A percentile compares a stretch with the other conserved stretches of the same genome.
Evolutionary conservation across 345 rosid species (phyloP).

Genomic region (Cardamine resedifolia): DNA sequence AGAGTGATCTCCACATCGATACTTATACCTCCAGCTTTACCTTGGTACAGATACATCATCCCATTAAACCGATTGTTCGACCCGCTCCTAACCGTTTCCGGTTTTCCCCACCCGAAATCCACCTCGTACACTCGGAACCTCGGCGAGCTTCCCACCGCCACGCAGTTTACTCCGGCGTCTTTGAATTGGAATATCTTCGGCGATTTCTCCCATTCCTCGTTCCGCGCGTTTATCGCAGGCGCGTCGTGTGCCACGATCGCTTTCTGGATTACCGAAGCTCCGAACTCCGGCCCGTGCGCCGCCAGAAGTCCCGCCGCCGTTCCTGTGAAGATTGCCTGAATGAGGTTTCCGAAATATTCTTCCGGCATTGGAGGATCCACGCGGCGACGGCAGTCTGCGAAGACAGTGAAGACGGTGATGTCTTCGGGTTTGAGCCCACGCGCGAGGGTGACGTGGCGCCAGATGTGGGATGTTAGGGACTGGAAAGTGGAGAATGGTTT

Average conservation of each 20-base stretch:
- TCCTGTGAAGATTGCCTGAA: slow-evolving; percentile 87
- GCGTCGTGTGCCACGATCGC: slow-evolving; percentile 71
- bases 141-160: slow-evolving; percentile 94
- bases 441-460: slow-evolving; percentile 88
- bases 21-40: slow-evolving; percentile 77
- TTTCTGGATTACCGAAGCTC: slow-evolving; percentile 68
- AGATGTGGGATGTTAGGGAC: slow-evolving; percentile 69
- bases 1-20: slow-evolving; percentile 87
- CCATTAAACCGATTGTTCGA: slow-evolving; percentile 89
- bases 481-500: slow-evolving; percentile 92
- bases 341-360: slow-evolving; percentile 79
- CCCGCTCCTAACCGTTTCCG: slow-evolving; percentile 86
- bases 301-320: slow-evolving; percentile 68
- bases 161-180: slow-evolving; percentile 88
- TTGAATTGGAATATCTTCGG: slow-evolving; percentile 81
- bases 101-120: slow-evolving; percentile 90
- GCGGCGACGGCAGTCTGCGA: slow-evolving; percentile 82
- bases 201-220: slow-evolving; percentile 73
- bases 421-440: slow-evolving; percentile 80
- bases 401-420: slow-evolving; percentile 76
- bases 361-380: slow-evolving; percentile 86
- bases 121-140: slow-evolving; percentile 87
- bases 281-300: slow-evolving; percentile 65
- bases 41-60: slow-evolving; percentile 89
- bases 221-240: slow-evolving; percentile 62